Evolutionary conservation across 441 rosid genomes (phyloP).

Genomic region (Brassica balearica): DNA sequence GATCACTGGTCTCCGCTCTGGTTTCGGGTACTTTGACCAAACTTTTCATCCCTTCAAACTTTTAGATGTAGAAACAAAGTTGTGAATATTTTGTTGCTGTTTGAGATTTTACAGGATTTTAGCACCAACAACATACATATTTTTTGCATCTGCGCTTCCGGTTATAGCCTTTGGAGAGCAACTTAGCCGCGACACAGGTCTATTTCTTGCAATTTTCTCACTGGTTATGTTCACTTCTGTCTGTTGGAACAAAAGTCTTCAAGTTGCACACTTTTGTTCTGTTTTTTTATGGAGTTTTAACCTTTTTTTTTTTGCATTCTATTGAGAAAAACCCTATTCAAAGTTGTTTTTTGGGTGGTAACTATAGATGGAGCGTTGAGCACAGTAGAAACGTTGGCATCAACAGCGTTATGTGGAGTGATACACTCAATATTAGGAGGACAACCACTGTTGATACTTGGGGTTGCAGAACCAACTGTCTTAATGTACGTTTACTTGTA

Average conservation of each 20-base stretch:
- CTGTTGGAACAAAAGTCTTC: constrained; percentile 8
- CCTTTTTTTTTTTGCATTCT: background rate
- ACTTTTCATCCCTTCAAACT: background rate
- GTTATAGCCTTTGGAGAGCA: constrained; percentile 95
- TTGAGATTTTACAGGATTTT: constrained; percentile 54
- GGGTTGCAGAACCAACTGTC: constrained; percentile 94
- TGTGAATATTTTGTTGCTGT: background rate
- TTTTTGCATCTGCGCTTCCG: constrained; percentile 93
- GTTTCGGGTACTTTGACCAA: constrained; percentile 53
- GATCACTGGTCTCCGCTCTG: constrained; percentile 57
- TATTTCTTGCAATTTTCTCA: background rate
- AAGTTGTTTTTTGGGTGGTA: constrained; percentile 1
- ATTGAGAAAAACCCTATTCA: background rate
- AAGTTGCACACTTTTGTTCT: constrained; percentile 26
- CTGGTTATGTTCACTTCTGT: constrained; percentile 27
- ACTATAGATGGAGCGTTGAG: constrained; percentile 74
- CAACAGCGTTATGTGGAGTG: constrained; percentile 87
- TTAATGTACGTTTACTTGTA: constrained; percentile 88
- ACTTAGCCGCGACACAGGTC: constrained; percentile 82
- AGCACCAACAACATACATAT: constrained; percentile 80
- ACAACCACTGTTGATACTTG: constrained; percentile 81
- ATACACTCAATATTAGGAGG: constrained; percentile 91
- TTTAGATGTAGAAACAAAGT: background rate
- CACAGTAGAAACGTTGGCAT: constrained; percentile 78
- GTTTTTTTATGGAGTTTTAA: background rate